Percentiles rank a stretch among this genome's conserved stretches.
Evolutionary conservation across 805 yeast species (phyloP).

Genomic region (Diddensiella transvaalensis): DNA sequence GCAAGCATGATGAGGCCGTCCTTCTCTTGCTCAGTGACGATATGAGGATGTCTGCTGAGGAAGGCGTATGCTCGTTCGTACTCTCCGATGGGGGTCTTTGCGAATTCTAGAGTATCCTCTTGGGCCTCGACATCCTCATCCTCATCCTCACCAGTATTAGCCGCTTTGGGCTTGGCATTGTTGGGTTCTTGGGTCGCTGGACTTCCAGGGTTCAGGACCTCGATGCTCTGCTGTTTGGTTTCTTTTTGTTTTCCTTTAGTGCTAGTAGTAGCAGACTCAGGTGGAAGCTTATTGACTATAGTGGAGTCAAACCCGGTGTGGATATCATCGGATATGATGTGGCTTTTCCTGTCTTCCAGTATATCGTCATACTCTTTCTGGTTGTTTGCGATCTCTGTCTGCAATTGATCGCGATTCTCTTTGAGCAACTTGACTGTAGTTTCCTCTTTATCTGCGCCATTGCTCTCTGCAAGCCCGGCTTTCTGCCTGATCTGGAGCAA

Average conservation of each 20-base stretch:
- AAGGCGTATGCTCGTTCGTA: constrained; percentile 49
- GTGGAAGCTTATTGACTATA: constrained; percentile 54
- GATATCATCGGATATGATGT: constrained; percentile 86
- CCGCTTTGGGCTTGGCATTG: constrained; percentile 2
- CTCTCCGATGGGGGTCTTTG: constrained; percentile 50
- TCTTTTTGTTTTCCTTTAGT: constrained; percentile 24
- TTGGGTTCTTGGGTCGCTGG: not conserved
- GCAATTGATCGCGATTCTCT: constrained; percentile 69
- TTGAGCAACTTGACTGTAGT: constrained; percentile 37
- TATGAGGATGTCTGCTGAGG: constrained; percentile 54
- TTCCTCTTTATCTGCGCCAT: constrained; percentile 38
- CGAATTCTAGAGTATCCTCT: constrained; percentile 63
- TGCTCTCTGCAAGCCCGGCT: constrained; percentile 36
- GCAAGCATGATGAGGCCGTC: constrained; percentile 93
- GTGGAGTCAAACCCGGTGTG: constrained; percentile 91
- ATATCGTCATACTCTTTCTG: constrained; percentile 63
- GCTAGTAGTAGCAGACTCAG: constrained; percentile 28
- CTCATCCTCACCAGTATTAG: constrained; percentile 20
- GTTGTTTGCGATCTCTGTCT: constrained; percentile 59
- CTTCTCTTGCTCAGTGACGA: constrained; percentile 78
- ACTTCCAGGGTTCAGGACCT: constrained; percentile 33
- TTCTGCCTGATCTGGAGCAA: constrained; percentile 72
- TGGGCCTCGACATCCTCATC: constrained; percentile 37
- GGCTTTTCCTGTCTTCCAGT: constrained; percentile 62
- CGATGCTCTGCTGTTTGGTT: constrained; percentile 25